phyloP scores from a whole-genome alignment of 108 stramenopile species.

The Discostella stelligeroides region DNA sequence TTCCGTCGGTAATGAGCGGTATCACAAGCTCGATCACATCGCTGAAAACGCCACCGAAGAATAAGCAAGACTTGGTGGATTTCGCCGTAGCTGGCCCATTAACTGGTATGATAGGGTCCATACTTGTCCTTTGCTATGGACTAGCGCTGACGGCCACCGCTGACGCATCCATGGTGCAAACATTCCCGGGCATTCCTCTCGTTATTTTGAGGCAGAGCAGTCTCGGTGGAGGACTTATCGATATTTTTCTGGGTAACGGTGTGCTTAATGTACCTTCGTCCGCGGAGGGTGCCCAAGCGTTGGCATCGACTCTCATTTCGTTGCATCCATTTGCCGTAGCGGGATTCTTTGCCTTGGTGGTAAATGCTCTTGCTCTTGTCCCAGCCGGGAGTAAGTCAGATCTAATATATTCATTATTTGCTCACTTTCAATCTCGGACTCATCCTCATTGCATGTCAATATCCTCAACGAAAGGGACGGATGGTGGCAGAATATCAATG shows the following conservation, averaged over 20 bases:
- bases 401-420: constrained; percentile 6
- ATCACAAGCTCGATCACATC: constrained; percentile 72
- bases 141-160: constrained; percentile 55
- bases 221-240: constrained; percentile 78
- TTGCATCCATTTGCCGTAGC: constrained; percentile 84
- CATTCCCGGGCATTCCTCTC: constrained; percentile 72
- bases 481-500: constrained; percentile 79
- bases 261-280: constrained; percentile 71
- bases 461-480: constrained; percentile 51
- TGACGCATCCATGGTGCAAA: constrained; percentile 54
- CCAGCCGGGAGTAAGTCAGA: constrained; percentile 78
- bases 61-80: constrained; percentile 77
- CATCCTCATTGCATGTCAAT: background rate
- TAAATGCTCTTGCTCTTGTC: constrained; percentile 73
- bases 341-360: constrained; percentile 73
- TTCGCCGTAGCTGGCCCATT: constrained; percentile 78
- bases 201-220: constrained; percentile 74
- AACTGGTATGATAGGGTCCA: constrained; percentile 67
- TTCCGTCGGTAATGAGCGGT: constrained; percentile 81
- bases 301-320: constrained; percentile 66
- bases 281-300: constrained; percentile 52
- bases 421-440: background rate
- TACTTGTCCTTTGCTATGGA: constrained; percentile 59
- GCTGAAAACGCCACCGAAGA: constrained; percentile 70
- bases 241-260: constrained; percentile 65